A percentile compares a stretch with the other conserved stretches of the same genome.
Evolutionary conservation across 495 filamentous ascomycete species (phyloP).

Genomic region (Pyrenopolyporus hunteri): DNA sequence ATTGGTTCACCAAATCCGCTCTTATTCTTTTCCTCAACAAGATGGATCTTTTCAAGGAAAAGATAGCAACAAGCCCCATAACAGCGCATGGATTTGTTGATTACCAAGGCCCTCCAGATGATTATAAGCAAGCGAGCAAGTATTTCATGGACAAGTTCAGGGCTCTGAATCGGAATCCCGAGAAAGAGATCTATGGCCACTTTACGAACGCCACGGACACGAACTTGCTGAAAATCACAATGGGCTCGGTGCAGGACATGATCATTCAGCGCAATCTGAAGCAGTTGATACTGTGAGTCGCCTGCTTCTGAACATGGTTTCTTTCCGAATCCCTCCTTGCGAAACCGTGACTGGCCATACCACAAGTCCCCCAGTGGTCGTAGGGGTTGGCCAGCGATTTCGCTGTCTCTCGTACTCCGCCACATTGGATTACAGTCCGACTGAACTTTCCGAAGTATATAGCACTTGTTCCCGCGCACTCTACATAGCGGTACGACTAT

Average conservation of each 20-base stretch:
- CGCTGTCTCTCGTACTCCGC: constrained; percentile 14
- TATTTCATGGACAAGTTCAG: constrained; percentile 93
- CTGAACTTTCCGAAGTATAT: constrained; percentile 48
- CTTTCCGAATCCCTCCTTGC: constrained; percentile 18
- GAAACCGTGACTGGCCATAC: constrained; percentile 39
- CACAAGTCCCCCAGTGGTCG: constrained; percentile 26
- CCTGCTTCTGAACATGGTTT: constrained; percentile 30
- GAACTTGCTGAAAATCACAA: constrained; percentile 94
- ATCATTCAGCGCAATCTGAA: constrained; percentile 98
- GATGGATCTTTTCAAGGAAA: constrained; percentile 95
- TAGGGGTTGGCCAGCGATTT: constrained; percentile 36
- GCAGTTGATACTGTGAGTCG: constrained; percentile 84
- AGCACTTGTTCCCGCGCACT: constrained; percentile 39
- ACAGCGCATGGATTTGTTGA: constrained; percentile 89
- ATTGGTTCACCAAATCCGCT: constrained; percentile 95
- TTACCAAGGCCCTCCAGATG: constrained; percentile 65
- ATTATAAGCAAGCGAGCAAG: constrained; percentile 68
- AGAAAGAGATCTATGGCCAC: constrained; percentile 91
- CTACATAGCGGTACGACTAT: constrained; percentile 24
- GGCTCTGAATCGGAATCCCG: constrained; percentile 80
- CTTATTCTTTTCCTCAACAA: constrained; percentile 99
- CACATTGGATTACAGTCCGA: constrained; percentile 31
- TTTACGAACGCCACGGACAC: constrained; percentile 96
- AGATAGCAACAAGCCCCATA: constrained; percentile 80
- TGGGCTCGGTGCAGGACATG: constrained; percentile 98